Conservation (phyloP, 768 basidiomycete genomes). For the Russula virescens region DNA sequence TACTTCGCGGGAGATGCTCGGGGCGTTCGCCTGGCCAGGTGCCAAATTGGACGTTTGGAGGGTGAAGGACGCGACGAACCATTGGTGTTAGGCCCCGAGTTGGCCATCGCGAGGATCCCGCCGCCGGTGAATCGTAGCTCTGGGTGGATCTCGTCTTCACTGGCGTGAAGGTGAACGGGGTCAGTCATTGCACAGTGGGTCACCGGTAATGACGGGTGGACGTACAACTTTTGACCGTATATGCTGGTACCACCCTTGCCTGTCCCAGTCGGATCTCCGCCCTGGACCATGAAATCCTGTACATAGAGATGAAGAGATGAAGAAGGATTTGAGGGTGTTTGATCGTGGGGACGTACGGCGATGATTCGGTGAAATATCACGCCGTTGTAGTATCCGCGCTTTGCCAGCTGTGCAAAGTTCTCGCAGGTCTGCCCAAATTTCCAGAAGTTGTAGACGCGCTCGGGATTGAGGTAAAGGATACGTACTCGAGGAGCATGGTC, state of each 20-base stretch:
- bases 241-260: constrained; percentile 89
- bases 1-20: not conserved
- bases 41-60: too few species aligned
- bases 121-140: constrained; percentile 94
- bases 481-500: constrained; percentile 74
- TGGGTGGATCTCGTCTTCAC: constrained; percentile 86
- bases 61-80: constrained; percentile 36
- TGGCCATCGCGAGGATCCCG: constrained; percentile 95
- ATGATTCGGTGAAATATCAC: constrained; percentile 91
- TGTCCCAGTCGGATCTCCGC: constrained; percentile 93
- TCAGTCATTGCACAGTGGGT: not conserved
- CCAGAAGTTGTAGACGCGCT: constrained; percentile 4
- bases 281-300: constrained; percentile 97
- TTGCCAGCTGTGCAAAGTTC: constrained; percentile 91
- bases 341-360: constrained; percentile 43
- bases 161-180: constrained; percentile 28
- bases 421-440: constrained; percentile 66
- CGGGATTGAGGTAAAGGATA: not conserved
- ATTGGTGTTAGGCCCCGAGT: constrained; percentile 92
- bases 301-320: not conserved
- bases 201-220: constrained; percentile 16
- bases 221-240: constrained; percentile 83
- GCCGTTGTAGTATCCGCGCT: constrained; percentile 88
- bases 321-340: not conserved
- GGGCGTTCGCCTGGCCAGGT: too few species aligned